These are phyloP conservation scores for Phoenix dactylifera DNA, from an alignment of 176 grass and related monocot species.

Conservation along the genomic window DNA sequence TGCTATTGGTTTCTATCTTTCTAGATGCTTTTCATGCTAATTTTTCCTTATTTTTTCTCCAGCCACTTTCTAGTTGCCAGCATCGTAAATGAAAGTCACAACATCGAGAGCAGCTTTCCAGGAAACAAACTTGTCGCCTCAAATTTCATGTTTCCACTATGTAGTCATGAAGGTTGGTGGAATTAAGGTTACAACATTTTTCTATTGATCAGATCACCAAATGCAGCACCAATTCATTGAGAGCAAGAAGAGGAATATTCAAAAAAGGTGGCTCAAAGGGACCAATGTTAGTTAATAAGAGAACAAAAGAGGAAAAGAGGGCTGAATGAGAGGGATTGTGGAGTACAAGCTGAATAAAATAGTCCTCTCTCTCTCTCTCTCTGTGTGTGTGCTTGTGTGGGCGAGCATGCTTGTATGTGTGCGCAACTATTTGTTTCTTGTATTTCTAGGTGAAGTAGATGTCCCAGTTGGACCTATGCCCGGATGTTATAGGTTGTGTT, in stretches of 20 bases:
- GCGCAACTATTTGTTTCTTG: background rate
- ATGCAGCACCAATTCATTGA: too few relatives aligned
- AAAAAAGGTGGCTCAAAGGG: too few relatives aligned
- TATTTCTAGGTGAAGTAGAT: conserved; percentile 63
- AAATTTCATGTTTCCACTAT: conserved; percentile 81
- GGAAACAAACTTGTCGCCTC: conserved; percentile 65
- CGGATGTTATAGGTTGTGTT: conserved; percentile 80
- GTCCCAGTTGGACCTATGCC: conserved; percentile 90
- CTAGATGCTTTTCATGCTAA: background rate
- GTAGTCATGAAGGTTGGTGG: conserved; percentile 80
- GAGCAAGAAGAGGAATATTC: too few relatives aligned
- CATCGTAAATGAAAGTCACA: conserved; percentile 64
- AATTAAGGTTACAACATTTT: background rate
- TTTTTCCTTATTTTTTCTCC: conserved; percentile 4
- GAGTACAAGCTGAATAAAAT: too few relatives aligned
- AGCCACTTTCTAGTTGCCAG: conserved; percentile 59
- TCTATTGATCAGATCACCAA: too few relatives aligned
- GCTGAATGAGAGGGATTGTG: too few relatives aligned
- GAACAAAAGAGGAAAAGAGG: too few relatives aligned
- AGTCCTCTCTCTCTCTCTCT: too few relatives aligned
- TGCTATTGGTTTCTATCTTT: too few relatives aligned
- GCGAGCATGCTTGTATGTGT: too few relatives aligned
- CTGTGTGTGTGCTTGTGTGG: too few relatives aligned
- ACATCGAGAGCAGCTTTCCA: conserved; percentile 70
- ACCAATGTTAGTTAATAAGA: too few relatives aligned